Base-by-base conservation (phyloP, 495 filamentous ascomycete genomes). In the Xylaria cubensis region DNA sequence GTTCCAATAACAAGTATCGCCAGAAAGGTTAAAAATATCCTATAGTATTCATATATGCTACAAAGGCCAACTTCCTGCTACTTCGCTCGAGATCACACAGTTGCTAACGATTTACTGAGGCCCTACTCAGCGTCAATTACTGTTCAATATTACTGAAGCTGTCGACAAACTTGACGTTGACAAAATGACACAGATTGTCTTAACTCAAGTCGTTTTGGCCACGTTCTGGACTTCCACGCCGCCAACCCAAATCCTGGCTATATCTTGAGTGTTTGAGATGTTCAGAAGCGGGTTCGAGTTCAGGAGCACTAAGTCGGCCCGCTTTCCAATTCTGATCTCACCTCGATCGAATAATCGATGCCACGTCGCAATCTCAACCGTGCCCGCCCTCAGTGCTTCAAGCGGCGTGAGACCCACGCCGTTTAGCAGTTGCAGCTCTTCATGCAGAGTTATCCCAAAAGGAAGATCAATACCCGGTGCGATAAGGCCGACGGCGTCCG, bases 381-480 rank as follows among this genome's bases (percentile, higher is more conserved):
- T 78, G 6, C 76, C 75, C 17, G 76, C 75, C 2, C 77, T 74
- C 39, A 81, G 69, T 9, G 78, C 78, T 26, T 80, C 77, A 10
- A 65, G 63, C 0, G 74, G 73, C n/a, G 75, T 72, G 68, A 79
- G 67, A 1, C 79, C 74, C 0, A 59, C 66, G 32, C 59, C 69
- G 7, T 75, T 76, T 13, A 80, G 50, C 44, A 75, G 72, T 55
- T 74, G 67, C 56, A 81, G 70, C 41, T 80, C 74, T 26, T 76
- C 67, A 26, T 79, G 77, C 21, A 79, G 71, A n/a, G 68, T 74
- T 5, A 68, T 67, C 19, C 77, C 77, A 50, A 75, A 79, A 12
- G 74, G 93, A 91, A 59, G 87, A 91, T 19, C 94, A 53, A 80
- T 41, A 0, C 26, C 19, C 59, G 74, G 73, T 4, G 74, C 58